Conservation (phyloP, 2,329 filamentous ascomycete species). For the Blastomyces percursus region DNA sequence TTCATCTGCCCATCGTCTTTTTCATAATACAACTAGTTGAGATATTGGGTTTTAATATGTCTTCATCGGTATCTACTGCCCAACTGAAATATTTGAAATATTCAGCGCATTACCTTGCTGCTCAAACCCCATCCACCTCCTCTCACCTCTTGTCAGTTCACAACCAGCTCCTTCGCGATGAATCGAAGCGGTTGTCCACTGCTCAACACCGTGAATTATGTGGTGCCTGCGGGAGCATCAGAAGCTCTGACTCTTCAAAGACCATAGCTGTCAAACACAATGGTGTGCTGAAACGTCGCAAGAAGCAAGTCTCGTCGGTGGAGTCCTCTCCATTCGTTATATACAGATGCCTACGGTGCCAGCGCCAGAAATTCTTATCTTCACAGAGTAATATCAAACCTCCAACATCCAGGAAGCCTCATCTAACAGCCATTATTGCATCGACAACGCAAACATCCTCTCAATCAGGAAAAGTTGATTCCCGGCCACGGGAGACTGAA, state of each 20-base stretch:
- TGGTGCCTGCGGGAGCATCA: slow-evolving; percentile 31
- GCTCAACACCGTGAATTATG: slow-evolving; percentile 28
- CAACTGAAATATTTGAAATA: slow-evolving; percentile 28
- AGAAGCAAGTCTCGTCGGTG: not conserved
- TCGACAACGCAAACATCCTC: slow-evolving; percentile 9
- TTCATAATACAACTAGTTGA: not conserved
- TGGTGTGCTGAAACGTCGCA: not conserved
- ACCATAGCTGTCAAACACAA: slow-evolving; percentile 15
- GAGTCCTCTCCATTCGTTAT: slow-evolving; percentile 14
- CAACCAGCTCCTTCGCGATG: slow-evolving; percentile 26
- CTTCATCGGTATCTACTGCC: slow-evolving; percentile 1
- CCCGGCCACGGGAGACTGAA: not conserved
- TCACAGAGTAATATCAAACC: slow-evolving; percentile 14
- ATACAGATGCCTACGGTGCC: slow-evolving; percentile 30
- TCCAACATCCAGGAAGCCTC: slow-evolving; percentile 11
- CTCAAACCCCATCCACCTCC: slow-evolving; percentile 31
- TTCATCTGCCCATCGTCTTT: no score
- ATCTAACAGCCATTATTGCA: slow-evolving; percentile 6
- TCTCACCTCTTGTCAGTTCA: slow-evolving; percentile 31
- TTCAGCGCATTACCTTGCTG: slow-evolving; percentile 25
- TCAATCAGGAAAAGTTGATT: not conserved
- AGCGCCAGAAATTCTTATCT: slow-evolving; percentile 24
- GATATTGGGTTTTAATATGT: not conserved
- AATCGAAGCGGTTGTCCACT: slow-evolving; percentile 24
- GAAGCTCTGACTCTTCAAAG: slow-evolving; percentile 24